Conservation (phyloP, 1,139 yeast species). For the Kurtzmaniella natalensis region DNA sequence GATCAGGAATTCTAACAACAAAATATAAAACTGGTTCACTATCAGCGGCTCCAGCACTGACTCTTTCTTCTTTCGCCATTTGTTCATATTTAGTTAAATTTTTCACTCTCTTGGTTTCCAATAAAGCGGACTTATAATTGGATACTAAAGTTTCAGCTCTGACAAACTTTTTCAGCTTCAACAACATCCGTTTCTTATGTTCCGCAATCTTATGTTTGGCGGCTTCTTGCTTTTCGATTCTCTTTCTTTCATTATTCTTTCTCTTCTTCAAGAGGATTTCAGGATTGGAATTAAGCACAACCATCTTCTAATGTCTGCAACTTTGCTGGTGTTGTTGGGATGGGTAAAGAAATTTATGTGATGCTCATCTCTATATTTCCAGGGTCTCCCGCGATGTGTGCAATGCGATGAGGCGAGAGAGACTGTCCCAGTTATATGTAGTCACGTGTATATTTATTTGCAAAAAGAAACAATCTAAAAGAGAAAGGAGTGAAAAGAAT, state of each 20-base stretch:
- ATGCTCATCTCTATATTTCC: too few relatives aligned
- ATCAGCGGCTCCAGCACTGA: conserved; percentile 12
- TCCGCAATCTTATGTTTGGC: conserved; percentile 21
- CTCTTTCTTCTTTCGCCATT: conserved; percentile 15
- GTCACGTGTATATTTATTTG: too few relatives aligned
- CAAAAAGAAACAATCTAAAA: too few relatives aligned
- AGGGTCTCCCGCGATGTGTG: too few relatives aligned
- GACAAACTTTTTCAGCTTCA: conserved; percentile 46
- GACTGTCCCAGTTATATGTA: too few relatives aligned
- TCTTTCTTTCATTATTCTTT: conserved; percentile 68
- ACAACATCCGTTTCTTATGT: conserved; percentile 35
- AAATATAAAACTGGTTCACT: conserved; percentile 51
- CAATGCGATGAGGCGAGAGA: too few relatives aligned
- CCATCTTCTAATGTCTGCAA: too few relatives aligned
- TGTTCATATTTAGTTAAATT: conserved; percentile 52
- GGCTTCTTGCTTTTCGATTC: conserved; percentile 59
- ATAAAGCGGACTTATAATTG: conserved; percentile 55
- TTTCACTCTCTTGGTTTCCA: conserved; percentile 64
- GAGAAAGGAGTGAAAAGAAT: too few relatives aligned
- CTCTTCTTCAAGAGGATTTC: conserved; percentile 73
- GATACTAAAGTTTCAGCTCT: conserved; percentile 74
- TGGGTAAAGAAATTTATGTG: too few relatives aligned
- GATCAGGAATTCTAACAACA: conserved; percentile 60
- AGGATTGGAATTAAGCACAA: conserved; percentile 63
- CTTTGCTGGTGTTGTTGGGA: too few relatives aligned